Base-by-base conservation (phyloP, 2,329 filamentous ascomycete species). In the Hymenoscyphus albidus region DNA sequence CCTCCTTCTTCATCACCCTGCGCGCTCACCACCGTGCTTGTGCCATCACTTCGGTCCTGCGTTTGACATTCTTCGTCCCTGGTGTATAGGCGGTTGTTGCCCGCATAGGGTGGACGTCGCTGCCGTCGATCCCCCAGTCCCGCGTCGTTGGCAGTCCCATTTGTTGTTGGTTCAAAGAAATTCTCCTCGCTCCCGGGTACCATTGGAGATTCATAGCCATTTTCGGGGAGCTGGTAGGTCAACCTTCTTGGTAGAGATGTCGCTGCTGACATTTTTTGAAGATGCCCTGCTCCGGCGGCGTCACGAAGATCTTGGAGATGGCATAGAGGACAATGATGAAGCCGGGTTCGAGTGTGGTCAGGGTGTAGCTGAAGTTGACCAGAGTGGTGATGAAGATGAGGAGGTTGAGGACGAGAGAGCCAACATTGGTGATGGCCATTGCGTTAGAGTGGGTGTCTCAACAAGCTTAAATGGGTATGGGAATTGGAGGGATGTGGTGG, bases 381-480 rank as follows among this genome's bases (percentile, higher is more conserved):
- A 85, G 76, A 61, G 82, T 82, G 51, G 80, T 82, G 68, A 85
- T 75, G 71, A 85, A 85, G 70, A 84, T 80, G 62, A 83, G 76
- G 68, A 83, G 77, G 69, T 82, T 77, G 60, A 84, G 76, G 67
- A 84, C 73, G 40, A 83, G 75, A n/a, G 82, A 80, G 59, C 82
- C 82, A 32, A 85, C 72, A 75, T 84, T 80, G 70, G 78, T 77
- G 65, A 85, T 76, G 72, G 82, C 79, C 82, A 85, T 85, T 67
- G 59, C 65, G 39, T 10, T 2, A 10, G 44, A n/a, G 5, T 16
- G 6, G n/a, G 5, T 10, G 32, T 35, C 7, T 35, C 32, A 1
- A 10, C 5, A n/a, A 10, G 44, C 10, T 51, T 51, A 51, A 22
- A 27, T 51, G 18, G n/a, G n/a, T 5, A 14, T 13, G 5, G 5